Percentiles rank a stretch among this genome's conserved stretches.
Conservation (phyloP, 805 yeast species). For the Ogataea siamensis region DNA sequence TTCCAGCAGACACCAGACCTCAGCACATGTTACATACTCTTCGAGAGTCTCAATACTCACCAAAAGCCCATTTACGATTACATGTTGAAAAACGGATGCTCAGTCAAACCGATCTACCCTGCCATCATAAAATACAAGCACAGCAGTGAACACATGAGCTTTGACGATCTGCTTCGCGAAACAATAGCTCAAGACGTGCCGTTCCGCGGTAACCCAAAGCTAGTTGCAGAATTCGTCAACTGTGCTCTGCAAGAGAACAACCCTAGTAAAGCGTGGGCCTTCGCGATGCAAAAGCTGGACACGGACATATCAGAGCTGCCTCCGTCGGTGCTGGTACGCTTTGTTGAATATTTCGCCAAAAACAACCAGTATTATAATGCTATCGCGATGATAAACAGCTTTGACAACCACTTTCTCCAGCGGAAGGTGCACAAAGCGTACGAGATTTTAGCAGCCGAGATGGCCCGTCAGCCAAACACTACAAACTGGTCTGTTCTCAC, state of each 20-base stretch:
- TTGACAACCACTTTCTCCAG: slow-evolving; percentile 8
- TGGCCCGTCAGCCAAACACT: slow-evolving; percentile 14
- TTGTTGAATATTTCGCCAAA: slow-evolving; percentile 20
- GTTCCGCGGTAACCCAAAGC: slow-evolving; percentile 4
- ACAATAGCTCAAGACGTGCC: not conserved
- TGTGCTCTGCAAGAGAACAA: slow-evolving; percentile 12
- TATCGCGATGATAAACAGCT: slow-evolving; percentile 23
- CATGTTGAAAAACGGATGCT: slow-evolving; percentile 9
- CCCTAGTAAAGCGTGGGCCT: slow-evolving; percentile 16
- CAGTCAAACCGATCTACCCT: slow-evolving; percentile 15
- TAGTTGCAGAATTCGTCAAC: slow-evolving; percentile 14
- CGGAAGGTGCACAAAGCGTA: slow-evolving; percentile 19
- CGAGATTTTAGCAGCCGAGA: slow-evolving; percentile 10
- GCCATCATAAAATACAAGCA: slow-evolving; percentile 11
- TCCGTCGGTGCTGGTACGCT: slow-evolving; percentile 8
- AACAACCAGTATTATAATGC: slow-evolving; percentile 21
- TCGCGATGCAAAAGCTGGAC: slow-evolving; percentile 6
- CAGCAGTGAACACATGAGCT: slow-evolving; percentile 1
- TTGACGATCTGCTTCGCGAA: slow-evolving; percentile 7
- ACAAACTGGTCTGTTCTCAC: slow-evolving; percentile 22
- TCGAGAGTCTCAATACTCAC: slow-evolving; percentile 8
- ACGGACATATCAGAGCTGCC: slow-evolving; percentile 5
- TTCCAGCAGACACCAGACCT: slow-evolving; percentile 17
- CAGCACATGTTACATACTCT: slow-evolving; percentile 26
- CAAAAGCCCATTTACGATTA: slow-evolving; percentile 14